phyloP scores from a whole-genome alignment of 1,284 basidiomycete genomes.

The Ceraceosorus bombacis region DNA sequence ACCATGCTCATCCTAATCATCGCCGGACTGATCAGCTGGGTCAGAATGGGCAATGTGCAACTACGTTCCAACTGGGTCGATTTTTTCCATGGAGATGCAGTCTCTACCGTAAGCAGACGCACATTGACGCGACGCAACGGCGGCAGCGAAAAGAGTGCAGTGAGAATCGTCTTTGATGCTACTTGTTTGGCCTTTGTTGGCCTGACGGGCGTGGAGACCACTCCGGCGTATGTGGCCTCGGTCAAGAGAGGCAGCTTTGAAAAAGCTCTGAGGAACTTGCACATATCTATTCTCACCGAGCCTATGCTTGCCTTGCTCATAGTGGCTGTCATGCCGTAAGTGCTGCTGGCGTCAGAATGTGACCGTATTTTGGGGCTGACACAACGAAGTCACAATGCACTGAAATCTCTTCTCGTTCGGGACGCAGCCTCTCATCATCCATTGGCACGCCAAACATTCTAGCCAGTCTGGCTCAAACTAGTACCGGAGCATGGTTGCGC shows the following conservation, averaged over 20 bases:
- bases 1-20: conserved; percentile 33
- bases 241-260: conserved; percentile 27
- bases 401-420: too few species aligned
- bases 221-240: conserved; percentile 26
- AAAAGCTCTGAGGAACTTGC: conserved; percentile 28
- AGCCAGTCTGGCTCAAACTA: conserved; percentile 18
- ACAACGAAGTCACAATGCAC: too few species aligned
- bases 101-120: conserved; percentile 2
- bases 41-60: conserved; percentile 17
- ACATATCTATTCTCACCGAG: conserved; percentile 22
- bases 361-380: too few species aligned
- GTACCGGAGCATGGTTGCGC: conserved; percentile 24
- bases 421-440: conserved; percentile 9
- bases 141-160: conserved; percentile 18
- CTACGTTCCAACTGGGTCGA: conserved; percentile 26
- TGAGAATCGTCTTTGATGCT: conserved; percentile 27
- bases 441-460: conserved; percentile 26
- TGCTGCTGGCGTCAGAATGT: too few species aligned
- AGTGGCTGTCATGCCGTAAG: conserved; percentile 19
- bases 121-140: neutral
- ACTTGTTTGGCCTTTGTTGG: conserved; percentile 32
- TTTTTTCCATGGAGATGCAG: conserved; percentile 2
- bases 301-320: conserved; percentile 31
- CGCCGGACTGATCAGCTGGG: conserved; percentile 26
- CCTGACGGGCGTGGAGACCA: conserved; percentile 33